Conservation (phyloP, 805 yeast genomes). For the Candida palmyrensis region DNA sequence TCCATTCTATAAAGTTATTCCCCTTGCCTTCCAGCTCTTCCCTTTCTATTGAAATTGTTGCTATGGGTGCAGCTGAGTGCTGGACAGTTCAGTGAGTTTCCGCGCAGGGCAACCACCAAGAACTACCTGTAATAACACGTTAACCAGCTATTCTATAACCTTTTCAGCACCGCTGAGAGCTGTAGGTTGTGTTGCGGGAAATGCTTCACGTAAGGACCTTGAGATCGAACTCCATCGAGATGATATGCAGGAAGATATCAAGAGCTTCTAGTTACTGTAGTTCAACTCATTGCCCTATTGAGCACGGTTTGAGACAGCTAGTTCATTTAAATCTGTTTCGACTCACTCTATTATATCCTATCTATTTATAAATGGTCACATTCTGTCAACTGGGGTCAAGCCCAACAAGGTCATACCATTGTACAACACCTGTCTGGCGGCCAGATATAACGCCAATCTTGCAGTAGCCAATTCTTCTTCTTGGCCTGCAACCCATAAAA, state of each 20-base stretch:
- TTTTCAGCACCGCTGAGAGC: no score
- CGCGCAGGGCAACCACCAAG: no score
- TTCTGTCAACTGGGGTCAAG: constrained; percentile 96
- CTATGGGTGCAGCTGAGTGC: no score
- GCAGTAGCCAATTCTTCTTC: constrained; percentile 80
- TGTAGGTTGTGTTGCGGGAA: background rate
- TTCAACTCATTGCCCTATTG: background rate
- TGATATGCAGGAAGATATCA: background rate
- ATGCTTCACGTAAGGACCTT: background rate
- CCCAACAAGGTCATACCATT: constrained; percentile 91
- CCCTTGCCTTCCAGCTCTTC: no score
- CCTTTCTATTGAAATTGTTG: no score
- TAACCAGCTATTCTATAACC: no score
- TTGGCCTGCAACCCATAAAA: constrained; percentile 96
- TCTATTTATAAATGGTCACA: constrained; percentile 63
- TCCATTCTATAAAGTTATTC: no score
- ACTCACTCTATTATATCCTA: no score
- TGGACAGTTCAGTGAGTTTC: no score
- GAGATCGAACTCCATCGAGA: background rate
- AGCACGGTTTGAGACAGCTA: no score
- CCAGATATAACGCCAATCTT: constrained; percentile 82
- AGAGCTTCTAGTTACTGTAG: background rate
- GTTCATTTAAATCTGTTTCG: no score
- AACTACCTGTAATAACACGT: no score
- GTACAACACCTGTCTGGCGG: constrained; percentile 83